These are phyloP conservation scores for Alternaria brassicae DNA, from an alignment of 2,329 filamentous ascomycete genomes.

Conservation along the genomic window DNA sequence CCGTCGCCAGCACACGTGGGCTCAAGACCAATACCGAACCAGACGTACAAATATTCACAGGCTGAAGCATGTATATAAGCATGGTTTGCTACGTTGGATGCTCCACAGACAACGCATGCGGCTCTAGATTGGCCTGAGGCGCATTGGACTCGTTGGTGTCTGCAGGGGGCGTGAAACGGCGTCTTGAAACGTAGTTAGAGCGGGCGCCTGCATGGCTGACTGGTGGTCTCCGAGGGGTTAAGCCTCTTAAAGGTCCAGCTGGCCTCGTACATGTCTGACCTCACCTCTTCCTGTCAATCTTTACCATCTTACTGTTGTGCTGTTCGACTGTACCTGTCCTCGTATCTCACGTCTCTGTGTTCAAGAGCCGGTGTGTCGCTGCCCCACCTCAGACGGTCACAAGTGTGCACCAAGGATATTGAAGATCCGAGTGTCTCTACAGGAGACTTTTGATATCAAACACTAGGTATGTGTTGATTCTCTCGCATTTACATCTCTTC, in stretches of 20 bases:
- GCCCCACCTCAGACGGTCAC: conserved; percentile 11
- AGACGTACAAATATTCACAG: not conserved
- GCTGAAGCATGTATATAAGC: not conserved
- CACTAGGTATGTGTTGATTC: conserved; percentile 8
- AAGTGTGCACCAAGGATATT: not conserved
- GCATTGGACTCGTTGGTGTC: conserved; percentile 35
- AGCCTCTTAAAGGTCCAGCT: conserved; percentile 32
- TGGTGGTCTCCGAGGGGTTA: conserved; percentile 21
- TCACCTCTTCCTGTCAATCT: conserved; percentile 28
- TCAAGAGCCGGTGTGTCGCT: not conserved
- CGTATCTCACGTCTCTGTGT: conserved; percentile 11
- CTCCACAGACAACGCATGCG: not conserved
- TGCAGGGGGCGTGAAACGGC: conserved; percentile 48
- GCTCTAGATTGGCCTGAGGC: conserved; percentile 28
- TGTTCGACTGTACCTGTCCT: conserved; percentile 3
- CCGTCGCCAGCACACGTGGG: not conserved
- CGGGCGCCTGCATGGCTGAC: conserved; percentile 47
- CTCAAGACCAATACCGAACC: not conserved
- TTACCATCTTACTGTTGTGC: conserved; percentile 9
- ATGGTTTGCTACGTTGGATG: not conserved
- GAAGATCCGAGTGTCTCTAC: not conserved
- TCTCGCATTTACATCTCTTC: not conserved
- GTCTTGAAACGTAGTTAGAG: conserved; percentile 42
- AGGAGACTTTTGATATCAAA: not conserved
- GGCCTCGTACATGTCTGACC: conserved; percentile 26